phyloP scores from a whole-genome alignment of 225 moss, liverwort and hornwort species.

The Neckera pumila region DNA sequence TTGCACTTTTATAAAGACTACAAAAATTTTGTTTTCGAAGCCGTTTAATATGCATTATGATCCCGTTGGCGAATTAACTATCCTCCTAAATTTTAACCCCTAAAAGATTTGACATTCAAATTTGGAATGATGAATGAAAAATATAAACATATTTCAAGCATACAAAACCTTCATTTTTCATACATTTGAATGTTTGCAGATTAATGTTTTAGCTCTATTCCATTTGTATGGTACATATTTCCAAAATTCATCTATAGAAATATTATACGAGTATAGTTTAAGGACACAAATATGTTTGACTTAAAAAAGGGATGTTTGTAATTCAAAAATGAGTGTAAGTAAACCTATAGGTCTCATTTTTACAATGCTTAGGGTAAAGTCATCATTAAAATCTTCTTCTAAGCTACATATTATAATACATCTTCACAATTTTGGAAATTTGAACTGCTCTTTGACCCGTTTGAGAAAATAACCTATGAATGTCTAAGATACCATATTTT shows the following conservation, averaged over 20 bases:
- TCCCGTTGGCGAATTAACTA: too few relatives aligned
- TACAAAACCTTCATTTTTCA: background rate
- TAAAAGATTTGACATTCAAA: fast-evolving
- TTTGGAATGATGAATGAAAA: background rate
- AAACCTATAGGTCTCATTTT: background rate
- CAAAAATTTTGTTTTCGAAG: background rate
- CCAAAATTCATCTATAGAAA: background rate
- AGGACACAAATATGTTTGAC: background rate
- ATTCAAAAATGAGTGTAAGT: background rate
- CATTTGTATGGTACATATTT: fast-evolving
- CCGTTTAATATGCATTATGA: too few relatives aligned
- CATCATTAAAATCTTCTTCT: background rate
- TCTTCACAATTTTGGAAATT: background rate
- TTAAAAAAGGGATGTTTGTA: fast-evolving
- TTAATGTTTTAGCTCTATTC: background rate
- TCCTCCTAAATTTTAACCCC: too few relatives aligned
- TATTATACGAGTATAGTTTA: background rate
- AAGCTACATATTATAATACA: background rate
- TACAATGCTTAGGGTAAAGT: background rate
- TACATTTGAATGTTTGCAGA: too few relatives aligned
- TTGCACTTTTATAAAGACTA: background rate
- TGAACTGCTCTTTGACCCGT: fast-evolving
- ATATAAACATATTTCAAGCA: background rate
- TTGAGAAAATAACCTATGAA: background rate
- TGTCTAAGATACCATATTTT: background rate